These are phyloP conservation scores for Penicillium oxalicum DNA, from an alignment of 2,329 filamentous ascomycete genomes.

Conservation along the genomic window DNA sequence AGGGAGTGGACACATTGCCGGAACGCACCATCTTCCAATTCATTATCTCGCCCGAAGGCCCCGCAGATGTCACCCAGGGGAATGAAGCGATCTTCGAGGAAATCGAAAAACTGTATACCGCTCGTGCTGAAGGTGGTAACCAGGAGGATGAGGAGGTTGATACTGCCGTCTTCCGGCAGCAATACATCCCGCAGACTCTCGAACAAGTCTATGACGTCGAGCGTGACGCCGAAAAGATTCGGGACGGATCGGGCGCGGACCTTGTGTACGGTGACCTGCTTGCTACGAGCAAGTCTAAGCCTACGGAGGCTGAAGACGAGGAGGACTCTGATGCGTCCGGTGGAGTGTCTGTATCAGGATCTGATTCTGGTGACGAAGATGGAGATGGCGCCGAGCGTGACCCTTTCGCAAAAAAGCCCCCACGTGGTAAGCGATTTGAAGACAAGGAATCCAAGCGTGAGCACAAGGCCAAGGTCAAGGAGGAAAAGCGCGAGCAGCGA, in stretches of 20 bases:
- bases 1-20: constrained; percentile 73
- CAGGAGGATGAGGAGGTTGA: constrained; percentile 58
- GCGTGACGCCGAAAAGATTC: constrained; percentile 74
- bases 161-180: constrained; percentile 87
- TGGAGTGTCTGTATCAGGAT: constrained; percentile 32
- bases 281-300: constrained; percentile 52
- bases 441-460: constrained; percentile 85
- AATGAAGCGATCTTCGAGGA: constrained; percentile 54
- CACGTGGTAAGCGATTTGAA: constrained; percentile 77
- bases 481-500: constrained; percentile 88
- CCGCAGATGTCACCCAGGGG: constrained; percentile 23
- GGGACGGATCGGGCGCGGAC: constrained; percentile 65
- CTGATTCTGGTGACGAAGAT: constrained; percentile 40
- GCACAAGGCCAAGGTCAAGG: constrained; percentile 88
- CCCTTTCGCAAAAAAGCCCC: constrained; percentile 59
- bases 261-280: constrained; percentile 81
- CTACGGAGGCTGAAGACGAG: constrained; percentile 30
- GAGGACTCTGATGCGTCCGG: constrained; percentile 33
- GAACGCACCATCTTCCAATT: constrained; percentile 82
- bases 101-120: constrained; percentile 62
- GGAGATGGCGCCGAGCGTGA: constrained; percentile 41
- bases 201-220: constrained; percentile 97
- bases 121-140: constrained; percentile 46
- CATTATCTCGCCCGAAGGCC: constrained; percentile 59
- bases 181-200: constrained; percentile 93